Conservation (phyloP, 345 rosid genomes). For the Jatropha curcas region DNA sequence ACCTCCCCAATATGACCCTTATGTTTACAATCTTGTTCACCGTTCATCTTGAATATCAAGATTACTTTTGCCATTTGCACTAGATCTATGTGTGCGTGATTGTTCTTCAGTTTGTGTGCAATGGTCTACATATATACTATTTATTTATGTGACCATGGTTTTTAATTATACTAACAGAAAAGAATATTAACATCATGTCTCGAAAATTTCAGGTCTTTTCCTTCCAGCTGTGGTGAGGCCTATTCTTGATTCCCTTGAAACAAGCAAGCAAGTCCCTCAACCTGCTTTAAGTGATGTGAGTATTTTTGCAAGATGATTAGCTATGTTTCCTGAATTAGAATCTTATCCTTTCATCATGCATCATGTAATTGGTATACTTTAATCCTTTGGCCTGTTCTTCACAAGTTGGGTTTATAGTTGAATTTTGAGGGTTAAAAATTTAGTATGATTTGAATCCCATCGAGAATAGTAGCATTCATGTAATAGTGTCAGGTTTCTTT, state of each 20-base stretch:
- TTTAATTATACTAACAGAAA: neutral
- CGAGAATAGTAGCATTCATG: neutral
- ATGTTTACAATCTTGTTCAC: no score
- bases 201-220: constrained; percentile 65
- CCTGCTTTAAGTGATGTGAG: constrained; percentile 82
- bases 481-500: no score
- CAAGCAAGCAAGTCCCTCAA: constrained; percentile 76
- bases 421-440: neutral
- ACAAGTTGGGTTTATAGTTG: neutral
- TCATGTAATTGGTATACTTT: neutral
- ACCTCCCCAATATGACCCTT: neutral
- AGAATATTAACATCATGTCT: neutral
- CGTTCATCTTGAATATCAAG: no score
- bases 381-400: neutral
- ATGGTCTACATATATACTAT: neutral
- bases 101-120: neutral
- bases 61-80: neutral
- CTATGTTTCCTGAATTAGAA: neutral
- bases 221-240: constrained; percentile 97
- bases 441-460: neutral
- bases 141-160: neutral
- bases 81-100: neutral
- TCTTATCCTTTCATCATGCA: neutral
- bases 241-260: constrained; percentile 81
- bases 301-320: neutral